Evolutionary conservation across 2,329 filamentous ascomycete species (phyloP), one percentile per base, ranked within the genome.

Genomic region (Fusarium sp.): DNA sequence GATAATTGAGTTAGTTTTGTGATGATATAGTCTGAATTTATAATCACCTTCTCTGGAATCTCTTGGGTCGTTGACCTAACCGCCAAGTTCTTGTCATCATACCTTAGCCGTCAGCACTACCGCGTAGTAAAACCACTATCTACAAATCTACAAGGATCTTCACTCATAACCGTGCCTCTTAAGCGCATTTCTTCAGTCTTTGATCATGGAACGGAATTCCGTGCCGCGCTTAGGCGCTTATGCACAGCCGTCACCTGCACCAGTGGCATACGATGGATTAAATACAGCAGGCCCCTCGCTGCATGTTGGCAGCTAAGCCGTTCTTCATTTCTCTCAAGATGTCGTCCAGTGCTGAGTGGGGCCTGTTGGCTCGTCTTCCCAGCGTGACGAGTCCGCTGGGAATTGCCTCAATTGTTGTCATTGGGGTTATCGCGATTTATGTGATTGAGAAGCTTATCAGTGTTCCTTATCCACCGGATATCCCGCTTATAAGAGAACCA

Each of bases 401-500:
- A 17, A 50, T 75, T 12, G 46, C 36, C 12, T 45, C 36, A 10
- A 38, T 67, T 6, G 35, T 50, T 31, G 41, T 55, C 6, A 31
- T 54, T 14, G n/a, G 39, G 3, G 11, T 70, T 0, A 4, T 67
- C 11, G 35, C 57, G 4, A 33, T 79, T 4, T 70, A 60, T 49
- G 22, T 79, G 22, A 59, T 73, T 15, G 74, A 78, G 50, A 68
- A 64, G 13, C 44, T 68, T 15, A 60, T 74, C 39, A 64, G 41
- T 20, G 42, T 76, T 22, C 73, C 77, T 11, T 79, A 79, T 41
- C 78, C 79, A n/a, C 52, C 65, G 0, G 70, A 62, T 11, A 67
- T 81, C 5, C 65, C 76, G 1, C 70, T 79, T 12, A 61, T 80
- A 12, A 66, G 78, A 35, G 79, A 81, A 36, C 72, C 71, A 0